Conservation (phyloP, 805 yeast genomes). For the Maudiozyma barnettii region DNA sequence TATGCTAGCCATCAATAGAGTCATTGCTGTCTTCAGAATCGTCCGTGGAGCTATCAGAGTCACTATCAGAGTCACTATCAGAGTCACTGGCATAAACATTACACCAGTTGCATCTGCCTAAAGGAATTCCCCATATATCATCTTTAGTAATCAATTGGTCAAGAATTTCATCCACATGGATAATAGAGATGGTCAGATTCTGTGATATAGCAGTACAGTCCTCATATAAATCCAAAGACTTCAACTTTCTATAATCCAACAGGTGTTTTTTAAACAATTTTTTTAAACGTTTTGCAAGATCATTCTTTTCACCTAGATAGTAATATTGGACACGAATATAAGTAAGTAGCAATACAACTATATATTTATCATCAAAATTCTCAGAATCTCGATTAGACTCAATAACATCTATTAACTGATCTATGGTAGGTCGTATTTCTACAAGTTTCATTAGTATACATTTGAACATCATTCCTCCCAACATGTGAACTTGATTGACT, state of each 20-base stretch:
- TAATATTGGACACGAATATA: constrained; percentile 42
- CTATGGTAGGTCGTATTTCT: constrained; percentile 56
- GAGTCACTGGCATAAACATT: constrained; percentile 18
- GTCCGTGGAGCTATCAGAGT: not conserved
- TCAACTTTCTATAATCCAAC: constrained; percentile 61
- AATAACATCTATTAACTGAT: constrained; percentile 20
- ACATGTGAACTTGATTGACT: constrained; percentile 10
- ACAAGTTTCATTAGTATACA: constrained; percentile 68
- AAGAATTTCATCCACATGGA: constrained; percentile 64
- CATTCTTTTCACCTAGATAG: constrained; percentile 30
- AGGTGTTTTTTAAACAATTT: constrained; percentile 43
- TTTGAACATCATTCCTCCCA: constrained; percentile 29
- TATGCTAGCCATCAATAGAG: not conserved
- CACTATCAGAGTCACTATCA: constrained; percentile 16
- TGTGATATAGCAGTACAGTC: constrained; percentile 28
- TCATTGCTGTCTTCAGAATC: too few species aligned
- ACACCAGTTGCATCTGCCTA: constrained; percentile 51
- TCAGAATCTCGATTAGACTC: constrained; percentile 49
- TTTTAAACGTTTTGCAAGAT: constrained; percentile 39
- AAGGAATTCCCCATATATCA: constrained; percentile 61
- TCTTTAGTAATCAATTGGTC: constrained; percentile 50
- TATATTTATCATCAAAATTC: constrained; percentile 51
- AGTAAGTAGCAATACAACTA: constrained; percentile 43
- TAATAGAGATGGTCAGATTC: constrained; percentile 20
- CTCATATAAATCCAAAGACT: constrained; percentile 33